A percentile compares a stretch with the other conserved stretches of the same genome.
phyloP scores from a whole-genome alignment of 78 protist genomes.

The Dictyostelium intermedium region DNA sequence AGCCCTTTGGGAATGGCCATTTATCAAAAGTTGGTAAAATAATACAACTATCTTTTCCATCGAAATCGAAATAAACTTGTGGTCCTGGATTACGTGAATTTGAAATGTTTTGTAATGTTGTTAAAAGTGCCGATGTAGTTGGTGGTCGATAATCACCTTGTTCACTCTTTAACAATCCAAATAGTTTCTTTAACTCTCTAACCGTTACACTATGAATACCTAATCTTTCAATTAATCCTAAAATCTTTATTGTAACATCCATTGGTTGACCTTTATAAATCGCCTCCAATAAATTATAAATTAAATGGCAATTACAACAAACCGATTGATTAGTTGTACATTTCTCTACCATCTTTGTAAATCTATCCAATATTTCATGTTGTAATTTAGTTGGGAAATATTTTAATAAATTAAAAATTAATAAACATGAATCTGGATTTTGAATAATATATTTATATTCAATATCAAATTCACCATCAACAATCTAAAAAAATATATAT shows the following conservation, averaged over 20 bases:
- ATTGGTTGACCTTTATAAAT: slow-evolving; percentile 28
- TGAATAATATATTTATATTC: slow-evolving; percentile 73
- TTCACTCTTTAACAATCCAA: slow-evolving; percentile 34
- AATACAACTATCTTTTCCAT: slow-evolving; percentile 38
- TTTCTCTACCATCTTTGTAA: slow-evolving; percentile 40
- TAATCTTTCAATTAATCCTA: slow-evolving; percentile 27
- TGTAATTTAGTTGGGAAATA: slow-evolving; percentile 26
- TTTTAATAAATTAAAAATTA: slow-evolving; percentile 34
- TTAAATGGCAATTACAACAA: slow-evolving; percentile 54
- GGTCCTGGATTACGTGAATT: slow-evolving; percentile 72
- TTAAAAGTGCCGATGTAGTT: background rate
- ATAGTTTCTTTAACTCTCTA: slow-evolving; percentile 56
- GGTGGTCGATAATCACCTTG: slow-evolving; percentile 43
- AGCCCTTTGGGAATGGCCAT: slow-evolving; percentile 76
- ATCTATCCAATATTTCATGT: slow-evolving; percentile 15
- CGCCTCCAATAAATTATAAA: slow-evolving; percentile 47
- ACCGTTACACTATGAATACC: slow-evolving; percentile 57
- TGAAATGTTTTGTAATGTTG: slow-evolving; percentile 44
- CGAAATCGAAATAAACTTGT: slow-evolving; percentile 73
- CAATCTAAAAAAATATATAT: background rate
- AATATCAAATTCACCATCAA: slow-evolving; percentile 45
- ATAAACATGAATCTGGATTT: slow-evolving; percentile 45
- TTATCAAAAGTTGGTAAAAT: slow-evolving; percentile 47
- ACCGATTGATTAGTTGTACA: slow-evolving; percentile 73
- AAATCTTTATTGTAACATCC: slow-evolving; percentile 30